Percentiles rank a stretch among this genome's conserved stretches.
These are phyloP conservation scores for Alloascoidea hylecoeti DNA, from an alignment of 805 yeast genomes.

Conservation along the genomic window DNA sequence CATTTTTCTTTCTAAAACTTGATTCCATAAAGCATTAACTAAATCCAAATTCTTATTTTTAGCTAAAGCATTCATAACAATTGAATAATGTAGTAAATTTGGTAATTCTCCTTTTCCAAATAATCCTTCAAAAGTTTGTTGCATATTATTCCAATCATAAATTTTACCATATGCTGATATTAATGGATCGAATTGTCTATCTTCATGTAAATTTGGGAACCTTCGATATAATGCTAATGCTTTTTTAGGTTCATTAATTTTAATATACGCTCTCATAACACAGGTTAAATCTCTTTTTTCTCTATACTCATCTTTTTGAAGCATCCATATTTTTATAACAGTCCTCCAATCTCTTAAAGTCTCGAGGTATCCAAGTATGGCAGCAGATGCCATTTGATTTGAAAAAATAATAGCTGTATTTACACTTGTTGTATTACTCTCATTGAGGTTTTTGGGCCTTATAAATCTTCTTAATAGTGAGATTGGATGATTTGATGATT, in stretches of 20 bases:
- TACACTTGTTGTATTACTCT: no score
- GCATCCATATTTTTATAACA: conserved; percentile 17
- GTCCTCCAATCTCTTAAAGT: conserved; percentile 7
- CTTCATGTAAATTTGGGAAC: conserved; percentile 26
- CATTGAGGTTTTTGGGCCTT: no score
- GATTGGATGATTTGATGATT: no score
- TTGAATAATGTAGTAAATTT: conserved; percentile 36
- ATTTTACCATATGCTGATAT: conserved; percentile 29
- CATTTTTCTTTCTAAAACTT: conserved; percentile 29
- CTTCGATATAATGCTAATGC: conserved; percentile 21
- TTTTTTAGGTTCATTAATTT: conserved; percentile 9
- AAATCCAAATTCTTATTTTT: conserved; percentile 28
- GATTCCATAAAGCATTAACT: conserved; percentile 34
- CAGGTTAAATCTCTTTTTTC: conserved; percentile 13
- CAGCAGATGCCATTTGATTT: no score
- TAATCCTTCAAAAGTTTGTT: conserved; percentile 38
- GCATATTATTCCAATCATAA: conserved; percentile 40
- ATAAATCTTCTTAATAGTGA: no score
- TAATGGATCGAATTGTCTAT: conserved; percentile 32
- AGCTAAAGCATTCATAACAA: conserved; percentile 49
- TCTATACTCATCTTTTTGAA: conserved; percentile 11
- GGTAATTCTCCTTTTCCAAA: conserved; percentile 42
- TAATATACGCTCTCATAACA: conserved; percentile 10
- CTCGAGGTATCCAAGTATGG: no score
- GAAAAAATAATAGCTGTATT: no score